A percentile compares a stretch with the other conserved stretches of the same genome.
phyloP scores from a whole-genome alignment of 768 basidiomycete genomes.

The Suillus luteus region DNA sequence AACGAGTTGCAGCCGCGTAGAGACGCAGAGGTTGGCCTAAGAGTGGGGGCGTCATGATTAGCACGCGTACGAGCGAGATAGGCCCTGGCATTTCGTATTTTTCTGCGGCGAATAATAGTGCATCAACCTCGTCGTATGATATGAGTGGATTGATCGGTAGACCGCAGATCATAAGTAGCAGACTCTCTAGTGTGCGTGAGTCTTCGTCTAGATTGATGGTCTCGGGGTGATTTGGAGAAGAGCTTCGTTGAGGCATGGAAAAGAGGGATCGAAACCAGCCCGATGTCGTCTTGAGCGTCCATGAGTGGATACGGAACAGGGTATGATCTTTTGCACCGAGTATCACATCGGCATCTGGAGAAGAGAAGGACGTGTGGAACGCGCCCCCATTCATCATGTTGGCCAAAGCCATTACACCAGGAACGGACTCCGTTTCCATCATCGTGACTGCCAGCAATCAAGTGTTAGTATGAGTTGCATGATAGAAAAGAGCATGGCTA shows the following conservation, averaged over 20 bases:
- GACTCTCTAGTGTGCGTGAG: conserved; percentile 49
- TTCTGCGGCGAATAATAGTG: conserved; percentile 62
- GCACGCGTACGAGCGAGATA: conserved; percentile 57
- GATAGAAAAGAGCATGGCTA: not conserved
- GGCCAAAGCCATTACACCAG: not conserved
- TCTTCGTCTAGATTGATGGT: conserved; percentile 61
- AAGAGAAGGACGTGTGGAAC: conserved; percentile 51
- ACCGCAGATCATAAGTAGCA: conserved; percentile 65
- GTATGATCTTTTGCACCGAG: conserved; percentile 53
- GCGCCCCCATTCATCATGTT: no score
- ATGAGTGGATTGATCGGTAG: conserved; percentile 50
- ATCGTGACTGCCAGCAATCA: not conserved
- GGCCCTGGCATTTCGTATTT: conserved; percentile 75
- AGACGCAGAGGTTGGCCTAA: conserved; percentile 52
- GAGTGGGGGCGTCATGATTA: conserved; percentile 54
- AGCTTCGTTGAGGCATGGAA: conserved; percentile 47
- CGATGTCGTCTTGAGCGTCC: conserved; percentile 62
- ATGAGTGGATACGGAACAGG: conserved; percentile 59
- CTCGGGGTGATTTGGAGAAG: conserved; percentile 28
- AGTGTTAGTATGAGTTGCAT: not conserved
- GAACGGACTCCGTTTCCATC: not conserved
- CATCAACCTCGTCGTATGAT: conserved; percentile 56
- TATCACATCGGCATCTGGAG: conserved; percentile 56
- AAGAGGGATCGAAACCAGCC: conserved; percentile 67
- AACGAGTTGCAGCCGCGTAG: conserved; percentile 56